A percentile compares a stretch with the other conserved stretches of the same genome.
phyloP scores from a whole-genome alignment of 1,139 yeast species.

The Yamadazyma dushanensis region DNA sequence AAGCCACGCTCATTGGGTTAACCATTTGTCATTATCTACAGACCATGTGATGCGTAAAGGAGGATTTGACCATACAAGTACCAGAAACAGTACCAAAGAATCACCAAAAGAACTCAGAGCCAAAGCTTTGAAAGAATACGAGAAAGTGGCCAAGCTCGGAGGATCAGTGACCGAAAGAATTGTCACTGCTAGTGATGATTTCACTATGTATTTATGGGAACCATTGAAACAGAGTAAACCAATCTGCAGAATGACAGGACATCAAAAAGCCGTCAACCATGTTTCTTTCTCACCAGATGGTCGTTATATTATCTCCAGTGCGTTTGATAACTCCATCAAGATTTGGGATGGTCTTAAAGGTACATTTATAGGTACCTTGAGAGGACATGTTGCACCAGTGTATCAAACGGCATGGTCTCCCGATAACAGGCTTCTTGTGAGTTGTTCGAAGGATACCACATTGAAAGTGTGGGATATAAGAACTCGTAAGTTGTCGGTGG shows the following conservation, averaged over 20 bases:
- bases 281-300: conserved; percentile 97
- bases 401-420: conserved; percentile 99
- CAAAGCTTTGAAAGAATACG: conserved; percentile 55
- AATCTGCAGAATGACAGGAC: conserved; percentile 92
- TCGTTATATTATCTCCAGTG: conserved; percentile 83
- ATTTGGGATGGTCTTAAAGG: conserved; percentile 97
- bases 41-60: conserved; percentile 83
- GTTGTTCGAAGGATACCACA: conserved; percentile 96
- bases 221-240: conserved; percentile 82
- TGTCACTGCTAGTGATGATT: conserved; percentile 95
- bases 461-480: conserved; percentile 95
- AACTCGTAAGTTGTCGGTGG: conserved; percentile 79
- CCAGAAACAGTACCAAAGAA: conserved; percentile 21
- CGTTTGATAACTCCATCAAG: conserved; percentile 92
- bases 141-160: conserved; percentile 71
- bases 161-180: conserved; percentile 76
- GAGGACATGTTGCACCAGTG: conserved; percentile 98
- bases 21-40: conserved; percentile 87
- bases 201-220: conserved; percentile 97
- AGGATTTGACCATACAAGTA: conserved; percentile 32
- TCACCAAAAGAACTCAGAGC: conserved; percentile 32
- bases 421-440: conserved; percentile 85
- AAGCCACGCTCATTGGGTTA: conserved; percentile 98
- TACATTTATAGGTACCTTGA: conserved; percentile 79
- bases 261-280: conserved; percentile 93